phyloP scores from a whole-genome alignment of 768 basidiomycete species.

The Agaricus blazei region DNA sequence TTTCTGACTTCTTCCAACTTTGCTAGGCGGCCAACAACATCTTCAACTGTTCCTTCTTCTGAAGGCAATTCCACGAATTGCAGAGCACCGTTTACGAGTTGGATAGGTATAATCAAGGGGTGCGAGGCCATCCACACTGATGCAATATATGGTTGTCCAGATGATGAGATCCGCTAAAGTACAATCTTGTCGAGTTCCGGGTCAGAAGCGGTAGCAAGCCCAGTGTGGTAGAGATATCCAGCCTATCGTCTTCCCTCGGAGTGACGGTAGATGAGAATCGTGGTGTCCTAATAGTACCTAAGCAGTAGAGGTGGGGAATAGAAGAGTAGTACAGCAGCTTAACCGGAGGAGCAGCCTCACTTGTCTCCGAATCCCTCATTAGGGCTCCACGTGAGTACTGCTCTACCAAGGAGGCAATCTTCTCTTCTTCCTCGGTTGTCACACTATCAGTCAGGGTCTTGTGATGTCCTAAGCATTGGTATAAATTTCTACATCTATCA shows the following conservation, averaged over 20 bases:
- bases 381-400: conserved; percentile 2
- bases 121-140: conserved; percentile 14
- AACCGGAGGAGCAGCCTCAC: not conserved
- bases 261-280: not conserved
- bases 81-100: conserved; percentile 53
- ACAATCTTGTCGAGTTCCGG: not conserved
- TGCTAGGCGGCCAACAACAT: conserved; percentile 52
- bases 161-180: not conserved
- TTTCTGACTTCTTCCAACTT: conserved; percentile 41
- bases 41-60: conserved; percentile 48
- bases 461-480: not conserved
- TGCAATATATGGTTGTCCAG: not conserved
- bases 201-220: not conserved
- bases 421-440: not conserved
- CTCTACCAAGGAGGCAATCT: conserved; percentile 9
- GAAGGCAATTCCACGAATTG: conserved; percentile 54
- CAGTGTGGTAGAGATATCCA: not conserved
- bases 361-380: not conserved
- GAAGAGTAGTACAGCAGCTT: not conserved
- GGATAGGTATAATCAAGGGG: conserved; percentile 47
- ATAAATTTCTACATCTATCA: conserved; percentile 12
- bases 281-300: not conserved
- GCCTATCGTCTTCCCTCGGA: not conserved
- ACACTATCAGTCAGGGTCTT: not conserved
- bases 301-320: not conserved